phyloP scores from a whole-genome alignment of 306 rosid genomes.

The Macrotyloma uniflorum region DNA sequence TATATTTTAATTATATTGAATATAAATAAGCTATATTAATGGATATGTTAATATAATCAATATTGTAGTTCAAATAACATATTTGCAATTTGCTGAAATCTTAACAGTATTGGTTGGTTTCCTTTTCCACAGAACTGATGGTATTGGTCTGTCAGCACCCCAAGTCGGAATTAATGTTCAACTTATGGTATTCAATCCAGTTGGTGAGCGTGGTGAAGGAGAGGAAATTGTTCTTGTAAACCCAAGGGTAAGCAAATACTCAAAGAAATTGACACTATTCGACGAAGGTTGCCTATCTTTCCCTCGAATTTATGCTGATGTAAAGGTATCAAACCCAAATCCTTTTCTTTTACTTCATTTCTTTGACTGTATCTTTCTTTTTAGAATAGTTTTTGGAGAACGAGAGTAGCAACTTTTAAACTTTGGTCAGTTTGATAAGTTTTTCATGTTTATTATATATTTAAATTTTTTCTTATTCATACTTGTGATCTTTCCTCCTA shows the following conservation, averaged over 20 bases:
- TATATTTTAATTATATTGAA: not conserved
- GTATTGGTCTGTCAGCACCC: conserved; percentile 96
- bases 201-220: conserved; percentile 85
- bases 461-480: not conserved
- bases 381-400: conserved; percentile 13
- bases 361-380: conserved; percentile 5
- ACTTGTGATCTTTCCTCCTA: not conserved
- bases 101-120: conserved; percentile 56
- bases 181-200: conserved; percentile 93
- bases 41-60: not conserved
- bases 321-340: conserved; percentile 49
- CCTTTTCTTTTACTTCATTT: conserved; percentile 5
- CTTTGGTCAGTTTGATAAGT: not conserved
- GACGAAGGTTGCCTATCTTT: conserved; percentile 91
- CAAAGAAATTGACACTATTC: conserved; percentile 65
- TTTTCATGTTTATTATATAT: conserved; percentile 6
- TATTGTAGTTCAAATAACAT: not conserved
- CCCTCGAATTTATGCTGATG: conserved; percentile 75
- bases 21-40: not conserved
- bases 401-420: not conserved
- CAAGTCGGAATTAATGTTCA: conserved; percentile 91
- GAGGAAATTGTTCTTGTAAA: conserved; percentile 95
- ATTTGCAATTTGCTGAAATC: conserved; percentile 49
- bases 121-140: conserved; percentile 82
- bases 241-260: conserved; percentile 77